Percentiles rank a stretch among this genome's conserved stretches.
These are phyloP conservation scores for Fusarium tjaetaba DNA, from an alignment of 2,329 filamentous ascomycete species.

Conservation along the genomic window DNA sequence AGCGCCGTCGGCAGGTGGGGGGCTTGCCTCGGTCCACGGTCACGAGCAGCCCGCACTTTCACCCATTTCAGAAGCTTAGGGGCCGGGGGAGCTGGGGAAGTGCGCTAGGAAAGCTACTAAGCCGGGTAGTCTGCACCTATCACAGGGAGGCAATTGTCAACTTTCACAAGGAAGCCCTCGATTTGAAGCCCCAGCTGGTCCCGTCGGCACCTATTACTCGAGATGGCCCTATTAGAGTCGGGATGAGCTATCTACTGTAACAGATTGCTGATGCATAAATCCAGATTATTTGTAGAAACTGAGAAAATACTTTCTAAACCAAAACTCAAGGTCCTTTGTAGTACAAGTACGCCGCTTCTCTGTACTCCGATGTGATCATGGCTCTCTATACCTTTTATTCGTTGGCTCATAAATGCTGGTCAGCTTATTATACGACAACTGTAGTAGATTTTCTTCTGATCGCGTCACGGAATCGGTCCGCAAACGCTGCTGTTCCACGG, in stretches of 20 bases:
- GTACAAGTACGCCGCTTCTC: background rate
- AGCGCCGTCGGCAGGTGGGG: conserved; percentile 29
- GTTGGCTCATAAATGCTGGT: background rate
- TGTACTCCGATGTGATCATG: background rate
- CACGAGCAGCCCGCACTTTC: conserved; percentile 19
- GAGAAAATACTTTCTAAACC: background rate
- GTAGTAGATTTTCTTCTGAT: conserved; percentile 49
- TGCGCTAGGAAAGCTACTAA: conserved; percentile 30
- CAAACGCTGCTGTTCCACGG: conserved; percentile 60
- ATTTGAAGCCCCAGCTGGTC: background rate
- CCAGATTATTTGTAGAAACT: background rate
- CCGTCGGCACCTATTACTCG: background rate
- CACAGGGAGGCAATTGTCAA: conserved; percentile 38
- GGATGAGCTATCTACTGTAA: background rate
- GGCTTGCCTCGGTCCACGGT: conserved; percentile 42
- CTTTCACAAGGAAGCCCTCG: background rate
- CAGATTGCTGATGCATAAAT: too few relatives aligned
- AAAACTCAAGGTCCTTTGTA: background rate
- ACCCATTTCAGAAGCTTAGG: background rate
- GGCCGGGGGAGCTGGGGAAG: conserved; percentile 26
- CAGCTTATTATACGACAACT: conserved; percentile 22
- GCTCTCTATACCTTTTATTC: background rate
- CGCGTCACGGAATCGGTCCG: conserved; percentile 61
- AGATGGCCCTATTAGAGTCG: background rate
- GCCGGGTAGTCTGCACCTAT: conserved; percentile 33